Percentiles rank a stretch among this genome's conserved stretches.
phyloP scores from a whole-genome alignment of 1,284 basidiomycete genomes.

The Microbotryum intermedium region DNA sequence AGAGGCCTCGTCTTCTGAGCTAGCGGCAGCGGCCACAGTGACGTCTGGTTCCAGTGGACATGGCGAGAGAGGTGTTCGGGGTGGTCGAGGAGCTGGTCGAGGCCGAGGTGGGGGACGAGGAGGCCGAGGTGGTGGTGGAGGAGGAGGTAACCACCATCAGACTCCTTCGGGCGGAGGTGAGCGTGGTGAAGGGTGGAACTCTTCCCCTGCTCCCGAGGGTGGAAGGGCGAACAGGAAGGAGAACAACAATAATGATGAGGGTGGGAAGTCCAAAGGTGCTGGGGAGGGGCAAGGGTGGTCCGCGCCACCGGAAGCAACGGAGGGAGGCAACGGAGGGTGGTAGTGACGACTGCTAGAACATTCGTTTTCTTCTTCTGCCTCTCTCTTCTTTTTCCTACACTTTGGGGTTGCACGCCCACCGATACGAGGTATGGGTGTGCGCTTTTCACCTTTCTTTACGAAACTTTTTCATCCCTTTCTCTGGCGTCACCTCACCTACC shows the following conservation, averaged over 20 bases:
- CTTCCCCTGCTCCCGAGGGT: slow-evolving; percentile 2
- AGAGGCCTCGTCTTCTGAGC: neutral
- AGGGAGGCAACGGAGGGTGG: neutral
- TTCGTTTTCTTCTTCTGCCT: too few species aligned
- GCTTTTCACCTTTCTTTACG: too few species aligned
- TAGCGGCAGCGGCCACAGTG: neutral
- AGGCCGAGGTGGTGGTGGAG: neutral
- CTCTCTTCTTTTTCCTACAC: too few species aligned
- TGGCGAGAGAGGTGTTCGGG: neutral
- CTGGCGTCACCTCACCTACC: too few species aligned
- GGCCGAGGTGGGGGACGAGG: slow-evolving; percentile 4
- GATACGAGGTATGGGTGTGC: too few species aligned
- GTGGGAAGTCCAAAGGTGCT: neutral
- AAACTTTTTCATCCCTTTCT: too few species aligned
- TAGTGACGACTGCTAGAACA: too few species aligned
- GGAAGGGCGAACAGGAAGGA: neutral
- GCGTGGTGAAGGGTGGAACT: neutral
- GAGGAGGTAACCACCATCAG: neutral
- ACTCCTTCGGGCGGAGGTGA: neutral
- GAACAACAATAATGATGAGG: neutral
- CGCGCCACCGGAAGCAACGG: neutral
- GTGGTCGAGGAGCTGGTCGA: neutral
- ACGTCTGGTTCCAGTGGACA: neutral
- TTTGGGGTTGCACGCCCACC: too few species aligned
- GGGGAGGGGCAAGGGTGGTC: neutral